Evolutionary conservation across 805 yeast species (phyloP).

Genomic region (Candida succiphila): DNA sequence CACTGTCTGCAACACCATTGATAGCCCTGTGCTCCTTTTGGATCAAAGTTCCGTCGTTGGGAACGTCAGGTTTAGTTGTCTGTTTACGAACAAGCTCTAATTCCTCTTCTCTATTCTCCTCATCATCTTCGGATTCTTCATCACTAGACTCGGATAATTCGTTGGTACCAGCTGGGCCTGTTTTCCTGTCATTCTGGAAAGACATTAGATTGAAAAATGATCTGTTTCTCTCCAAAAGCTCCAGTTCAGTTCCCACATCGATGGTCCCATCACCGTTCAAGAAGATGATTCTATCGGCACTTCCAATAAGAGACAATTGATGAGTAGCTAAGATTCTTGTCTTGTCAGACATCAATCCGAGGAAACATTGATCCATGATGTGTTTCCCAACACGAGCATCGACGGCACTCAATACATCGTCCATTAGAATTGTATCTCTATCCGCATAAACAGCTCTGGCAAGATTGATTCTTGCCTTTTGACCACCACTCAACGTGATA

Average conservation of each 20-base stretch:
- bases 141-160: constrained; percentile 8
- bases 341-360: constrained; percentile 41
- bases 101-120: no score
- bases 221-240: constrained; percentile 32
- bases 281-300: constrained; percentile 61
- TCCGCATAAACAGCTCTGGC: constrained; percentile 74
- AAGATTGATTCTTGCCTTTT: constrained; percentile 69
- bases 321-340: constrained; percentile 79
- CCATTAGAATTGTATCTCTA: constrained; percentile 57
- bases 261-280: constrained; percentile 53
- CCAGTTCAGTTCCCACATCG: constrained; percentile 49
- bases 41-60: constrained; percentile 16
- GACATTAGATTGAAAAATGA: constrained; percentile 44
- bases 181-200: constrained; percentile 23
- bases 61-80: constrained; percentile 5
- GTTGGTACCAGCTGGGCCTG: constrained; percentile 16
- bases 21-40: constrained; percentile 22
- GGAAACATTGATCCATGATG: constrained; percentile 59
- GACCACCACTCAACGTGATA: constrained; percentile 79
- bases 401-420: constrained; percentile 78
- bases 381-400: constrained; percentile 80
- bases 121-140: constrained; percentile 17
- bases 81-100: constrained; percentile 9
- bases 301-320: constrained; percentile 58
- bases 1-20: constrained; percentile 29